Evolutionary conservation across 306 rosid genomes (phyloP).

Genomic region (Vigna unguiculata): DNA sequence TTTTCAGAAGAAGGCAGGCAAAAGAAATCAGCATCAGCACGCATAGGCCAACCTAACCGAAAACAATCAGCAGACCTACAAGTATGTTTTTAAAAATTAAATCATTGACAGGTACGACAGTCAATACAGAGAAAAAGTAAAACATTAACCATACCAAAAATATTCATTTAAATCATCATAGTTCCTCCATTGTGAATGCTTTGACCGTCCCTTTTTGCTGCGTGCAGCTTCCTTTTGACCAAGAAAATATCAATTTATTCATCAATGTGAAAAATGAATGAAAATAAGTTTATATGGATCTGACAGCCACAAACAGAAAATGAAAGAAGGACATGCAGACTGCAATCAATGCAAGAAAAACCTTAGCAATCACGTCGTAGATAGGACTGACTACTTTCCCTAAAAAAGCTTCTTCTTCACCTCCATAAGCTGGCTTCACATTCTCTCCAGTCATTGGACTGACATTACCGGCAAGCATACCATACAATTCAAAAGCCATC

Average conservation of each 20-base stretch:
- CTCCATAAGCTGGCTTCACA: conserved; percentile 98
- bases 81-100: conserved; percentile 41
- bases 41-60: conserved; percentile 99
- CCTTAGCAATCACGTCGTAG: conserved; percentile 88
- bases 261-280: conserved; percentile 28
- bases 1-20: conserved; percentile 49
- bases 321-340: neutral
- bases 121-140: conserved; percentile 1
- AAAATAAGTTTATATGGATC: conserved; percentile 22
- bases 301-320: conserved; percentile 2
- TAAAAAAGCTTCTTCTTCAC: conserved; percentile 91
- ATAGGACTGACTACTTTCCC: conserved; percentile 93
- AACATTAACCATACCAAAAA: conserved; percentile 70
- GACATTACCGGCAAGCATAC: conserved; percentile 99
- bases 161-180: conserved; percentile 97
- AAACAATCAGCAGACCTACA: conserved; percentile 96
- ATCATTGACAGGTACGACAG: conserved; percentile 25
- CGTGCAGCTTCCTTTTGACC: conserved; percentile 75
- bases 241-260: conserved; percentile 39
- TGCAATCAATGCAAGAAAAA: conserved; percentile 35
- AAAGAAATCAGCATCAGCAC: conserved; percentile 97
- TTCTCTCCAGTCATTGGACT: conserved; percentile 99
- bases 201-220: conserved; percentile 87
- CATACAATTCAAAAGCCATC: conserved; percentile 99
- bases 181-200: conserved; percentile 99